Percentiles rank a stretch among this genome's conserved stretches.
Conservation (phyloP, 768 basidiomycete genomes). For the Obba rivulosa region DNA sequence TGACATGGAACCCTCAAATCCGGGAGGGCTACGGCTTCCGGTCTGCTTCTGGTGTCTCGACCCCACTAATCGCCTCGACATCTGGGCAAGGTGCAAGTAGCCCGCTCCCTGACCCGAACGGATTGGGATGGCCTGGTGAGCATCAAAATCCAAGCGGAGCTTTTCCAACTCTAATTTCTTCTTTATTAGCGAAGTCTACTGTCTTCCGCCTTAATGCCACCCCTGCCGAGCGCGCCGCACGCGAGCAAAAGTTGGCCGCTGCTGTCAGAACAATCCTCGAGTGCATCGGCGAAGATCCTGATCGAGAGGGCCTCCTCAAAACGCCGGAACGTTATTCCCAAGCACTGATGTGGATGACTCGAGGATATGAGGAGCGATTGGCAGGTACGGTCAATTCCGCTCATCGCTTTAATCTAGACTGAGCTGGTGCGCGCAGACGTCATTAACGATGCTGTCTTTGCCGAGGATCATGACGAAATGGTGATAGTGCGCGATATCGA, state of each 20-base stretch:
- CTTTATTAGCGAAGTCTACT: conserved; percentile 77
- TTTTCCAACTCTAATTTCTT: conserved; percentile 6
- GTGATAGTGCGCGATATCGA: conserved; percentile 97
- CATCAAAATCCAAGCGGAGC: conserved; percentile 7
- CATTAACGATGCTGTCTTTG: conserved; percentile 97
- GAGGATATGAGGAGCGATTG: conserved; percentile 94
- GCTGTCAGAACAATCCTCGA: conserved; percentile 92
- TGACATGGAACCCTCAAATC: conserved; percentile 29
- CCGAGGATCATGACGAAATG: conserved; percentile 99
- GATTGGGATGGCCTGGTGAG: conserved; percentile 91
- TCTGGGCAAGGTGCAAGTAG: conserved; percentile 20
- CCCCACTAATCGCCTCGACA: conserved; percentile 42
- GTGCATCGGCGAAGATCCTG: conserved; percentile 97
- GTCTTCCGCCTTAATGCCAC: conserved; percentile 79
- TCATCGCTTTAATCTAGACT: conserved; percentile 7
- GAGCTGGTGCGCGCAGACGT: conserved; percentile 55
- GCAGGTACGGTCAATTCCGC: conserved; percentile 49
- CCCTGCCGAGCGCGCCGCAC: conserved; percentile 59
- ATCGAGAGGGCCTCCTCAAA: conserved; percentile 84
- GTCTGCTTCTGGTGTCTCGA: conserved; percentile 58
- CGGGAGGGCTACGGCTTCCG: conserved; percentile 84
- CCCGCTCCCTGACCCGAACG: conserved; percentile 52
- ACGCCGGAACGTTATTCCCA: conserved; percentile 97
- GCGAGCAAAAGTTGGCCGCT: conserved; percentile 70
- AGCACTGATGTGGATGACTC: conserved; percentile 98